phyloP scores from a whole-genome alignment of 2,329 filamentous ascomycete species.

The Fusarium mundagurra region DNA sequence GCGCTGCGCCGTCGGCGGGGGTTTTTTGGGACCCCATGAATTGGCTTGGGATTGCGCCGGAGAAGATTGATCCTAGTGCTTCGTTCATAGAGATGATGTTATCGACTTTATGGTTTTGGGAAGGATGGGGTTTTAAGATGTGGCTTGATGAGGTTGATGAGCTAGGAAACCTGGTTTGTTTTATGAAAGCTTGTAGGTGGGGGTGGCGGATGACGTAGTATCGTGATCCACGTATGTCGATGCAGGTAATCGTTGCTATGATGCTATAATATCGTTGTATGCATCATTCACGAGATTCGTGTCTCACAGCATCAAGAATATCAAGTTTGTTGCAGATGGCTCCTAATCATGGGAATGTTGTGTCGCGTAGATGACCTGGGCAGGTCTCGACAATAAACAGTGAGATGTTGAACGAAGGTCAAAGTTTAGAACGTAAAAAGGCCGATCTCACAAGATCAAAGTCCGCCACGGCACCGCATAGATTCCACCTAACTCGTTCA shows the following conservation, averaged over 20 bases:
- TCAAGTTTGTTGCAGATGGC: neutral
- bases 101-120: neutral
- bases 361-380: fast-evolving
- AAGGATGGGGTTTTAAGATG: slow-evolving; percentile 1
- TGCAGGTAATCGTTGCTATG: slow-evolving; percentile 4
- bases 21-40: slow-evolving; percentile 19
- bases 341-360: fast-evolving
- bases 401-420: fast-evolving
- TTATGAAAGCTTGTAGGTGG: slow-evolving; percentile 9
- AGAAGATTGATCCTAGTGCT: slow-evolving; percentile 18
- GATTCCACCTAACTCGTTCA: too few species aligned
- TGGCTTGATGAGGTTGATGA: slow-evolving; percentile 9
- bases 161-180: slow-evolving; percentile 16
- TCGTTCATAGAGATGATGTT: slow-evolving; percentile 8
- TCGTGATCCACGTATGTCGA: neutral
- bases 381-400: fast-evolving
- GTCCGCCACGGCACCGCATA: fast-evolving
- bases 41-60: slow-evolving; percentile 19
- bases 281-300: neutral
- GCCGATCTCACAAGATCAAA: too few species aligned
- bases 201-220: slow-evolving; percentile 30
- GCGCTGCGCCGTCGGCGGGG: neutral
- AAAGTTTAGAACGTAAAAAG: fast-evolving
- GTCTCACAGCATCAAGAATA: neutral
- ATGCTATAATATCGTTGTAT: slow-evolving; percentile 1